Evolutionary conservation across 2,329 filamentous ascomycete genomes (phyloP), one percentile per base, ranked within the genome.

Genomic region (Plenodomus biglobosus): DNA sequence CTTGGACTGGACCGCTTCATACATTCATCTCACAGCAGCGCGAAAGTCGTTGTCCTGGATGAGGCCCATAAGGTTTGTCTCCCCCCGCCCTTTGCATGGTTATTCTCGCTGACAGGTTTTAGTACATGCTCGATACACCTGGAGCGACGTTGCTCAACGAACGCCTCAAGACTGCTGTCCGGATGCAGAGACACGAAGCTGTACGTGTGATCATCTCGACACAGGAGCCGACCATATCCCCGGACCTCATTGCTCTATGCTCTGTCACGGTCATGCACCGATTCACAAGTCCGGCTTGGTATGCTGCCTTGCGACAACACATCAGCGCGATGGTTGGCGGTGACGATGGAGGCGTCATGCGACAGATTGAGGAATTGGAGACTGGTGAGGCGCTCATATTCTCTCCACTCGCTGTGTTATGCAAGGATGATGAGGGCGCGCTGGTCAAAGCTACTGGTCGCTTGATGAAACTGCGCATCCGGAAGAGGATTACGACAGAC

Each of bases 201-300:
- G 77, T 80, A 0, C 79, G 88, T 0, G 76, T 91, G 3, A 65
- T 92, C 36, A 85, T 92, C 24, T 85, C 87, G 0, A 92, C 88
- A 0, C 87, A 94, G 62, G 88, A 92, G 59, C 88, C 88, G 0
- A 89, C 86, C 0, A 78, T 92, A 3, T 85, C 85, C 0, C 82
- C 84, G 0, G 77, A 79, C 15, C 77, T 94, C 0, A 76, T 92
- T 0, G 86, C 90, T 44, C 74, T 92, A 0, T 90, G 85, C 66
- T 85, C 82, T 1, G 73, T 88, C n/a, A 87, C 83, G 0, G 77
- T 91, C 15, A 83, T 91, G 0, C 87, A 92, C 61, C 79, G 85
- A 0, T 92, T 92, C 66, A 83, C 77, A 0, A 85, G 81, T 0
- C 86, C 86, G 0, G 77, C 78, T 1, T 89, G 86, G 86, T 77